Percentiles rank a stretch among this genome's conserved stretches.
phyloP scores from a whole-genome alignment of 2,329 filamentous ascomycete genomes.

The Tolypocladium inflatum region DNA sequence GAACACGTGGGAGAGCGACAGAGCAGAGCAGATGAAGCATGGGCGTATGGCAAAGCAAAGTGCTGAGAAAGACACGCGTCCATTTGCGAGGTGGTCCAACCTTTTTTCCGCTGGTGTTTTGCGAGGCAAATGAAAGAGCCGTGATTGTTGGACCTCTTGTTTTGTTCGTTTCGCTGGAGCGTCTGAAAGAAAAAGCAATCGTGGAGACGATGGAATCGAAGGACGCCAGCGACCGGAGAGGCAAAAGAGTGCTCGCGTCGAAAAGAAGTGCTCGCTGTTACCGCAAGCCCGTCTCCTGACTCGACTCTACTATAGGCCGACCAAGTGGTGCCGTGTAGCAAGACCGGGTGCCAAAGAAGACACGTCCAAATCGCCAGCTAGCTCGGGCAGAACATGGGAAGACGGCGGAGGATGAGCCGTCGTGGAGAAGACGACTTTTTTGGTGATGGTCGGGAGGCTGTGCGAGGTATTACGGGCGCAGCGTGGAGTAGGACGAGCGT shows the following conservation, averaged over 20 bases:
- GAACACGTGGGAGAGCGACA: not conserved
- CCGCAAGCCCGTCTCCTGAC: conserved; percentile 27
- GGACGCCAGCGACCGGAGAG: conserved; percentile 48
- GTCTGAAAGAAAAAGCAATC: conserved; percentile 24
- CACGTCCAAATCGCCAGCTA: conserved; percentile 20
- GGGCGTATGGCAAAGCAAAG: not conserved
- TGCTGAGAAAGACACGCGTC: not conserved
- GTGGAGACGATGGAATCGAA: conserved; percentile 28
- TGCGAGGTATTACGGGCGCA: conserved; percentile 18
- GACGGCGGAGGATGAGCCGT: conserved; percentile 12
- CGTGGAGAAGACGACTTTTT: conserved; percentile 7
- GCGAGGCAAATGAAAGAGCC: not conserved
- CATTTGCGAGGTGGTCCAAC: not conserved
- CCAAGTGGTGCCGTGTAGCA: conserved; percentile 9
- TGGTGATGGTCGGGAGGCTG: conserved; percentile 6
- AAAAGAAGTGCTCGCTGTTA: conserved; percentile 34
- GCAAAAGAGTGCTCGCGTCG: conserved; percentile 30
- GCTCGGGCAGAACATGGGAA: conserved; percentile 22
- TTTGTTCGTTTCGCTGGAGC: conserved; percentile 9
- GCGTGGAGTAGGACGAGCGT: conserved; percentile 13
- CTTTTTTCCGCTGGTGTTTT: not conserved
- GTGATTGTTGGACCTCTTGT: not conserved
- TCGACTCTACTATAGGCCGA: conserved; percentile 11
- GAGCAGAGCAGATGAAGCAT: not conserved
- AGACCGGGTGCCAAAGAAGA: conserved; percentile 21